Evolutionary conservation across 768 basidiomycete genomes (phyloP), one percentile per base, ranked within the genome.

Genomic region (Pleurotus ostreatus): DNA sequence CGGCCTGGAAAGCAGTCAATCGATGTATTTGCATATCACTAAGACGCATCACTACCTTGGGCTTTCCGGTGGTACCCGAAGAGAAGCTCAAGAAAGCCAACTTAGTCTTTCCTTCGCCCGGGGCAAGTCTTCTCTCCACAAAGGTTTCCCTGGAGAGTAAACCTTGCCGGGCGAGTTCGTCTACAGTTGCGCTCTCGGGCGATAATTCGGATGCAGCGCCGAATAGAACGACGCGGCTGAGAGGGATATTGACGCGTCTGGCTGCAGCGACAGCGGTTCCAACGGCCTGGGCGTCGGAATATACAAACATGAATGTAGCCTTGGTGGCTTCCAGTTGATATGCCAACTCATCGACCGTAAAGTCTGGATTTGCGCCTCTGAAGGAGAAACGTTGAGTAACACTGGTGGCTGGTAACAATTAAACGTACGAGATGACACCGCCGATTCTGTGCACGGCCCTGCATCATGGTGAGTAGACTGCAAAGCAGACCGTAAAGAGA

Each of bases 81-180:
- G 87, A 89, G 64, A 89, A 89, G 63, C 78, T 83, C 23, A 89
- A 69, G 58, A 89, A 82, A 0, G 89, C 88, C 12, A 89, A 64
- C 64, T 87, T 90, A 9, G 78, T 84, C 68, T 75, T 86, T 15
- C 73, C 86, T 68, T 90, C 88, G 1, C 85, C 84, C 0, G 76
- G 74, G 2, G 58, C 65, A 41, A 90, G 67, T 37, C 60, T 74
- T 25, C 78, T 72, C 65, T 89, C 86, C 5, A 68, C 68, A 57
- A 80, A 87, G 8, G 65, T 53, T 1, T 68, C 60, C 1, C 68
- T 64, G 40, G 65, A 64, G 2, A 66, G 63, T 2, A 80, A 66
- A 3, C 87, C 87, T 30, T 76, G 70, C 45, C 74, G 59, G 12
- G 88, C 68, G 18, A 89, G 61, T 22, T 66, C 66, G 20, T 82